These are phyloP conservation scores for Aspergillus latus DNA, from an alignment of 2,329 filamentous ascomycete species.

Conservation along the genomic window DNA sequence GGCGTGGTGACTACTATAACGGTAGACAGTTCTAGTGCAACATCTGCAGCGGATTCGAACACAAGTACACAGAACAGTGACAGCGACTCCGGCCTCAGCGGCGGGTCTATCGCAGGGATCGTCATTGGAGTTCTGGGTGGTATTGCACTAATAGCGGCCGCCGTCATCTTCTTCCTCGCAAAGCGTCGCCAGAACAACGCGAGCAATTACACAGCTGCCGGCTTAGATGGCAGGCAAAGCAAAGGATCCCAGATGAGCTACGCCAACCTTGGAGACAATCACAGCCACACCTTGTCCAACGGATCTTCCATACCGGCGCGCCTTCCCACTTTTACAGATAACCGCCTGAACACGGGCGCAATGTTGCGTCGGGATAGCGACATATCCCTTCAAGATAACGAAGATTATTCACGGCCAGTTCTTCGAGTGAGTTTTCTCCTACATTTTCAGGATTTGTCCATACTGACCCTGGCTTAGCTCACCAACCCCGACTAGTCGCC, in stretches of 20 bases:
- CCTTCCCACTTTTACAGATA: constrained; percentile 43
- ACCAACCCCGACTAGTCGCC: constrained; percentile 37
- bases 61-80: constrained; percentile 12
- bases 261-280: constrained; percentile 31
- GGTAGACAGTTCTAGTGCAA: constrained; percentile 18
- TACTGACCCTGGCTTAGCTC: constrained; percentile 28
- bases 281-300: constrained; percentile 26
- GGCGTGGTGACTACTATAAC: constrained; percentile 34
- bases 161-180: constrained; percentile 40
- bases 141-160: constrained; percentile 37
- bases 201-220: constrained; percentile 27
- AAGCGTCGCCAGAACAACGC: constrained; percentile 37
- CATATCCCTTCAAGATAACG: constrained; percentile 49
- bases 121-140: constrained; percentile 44
- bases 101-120: constrained; percentile 47
- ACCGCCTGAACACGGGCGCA: constrained; percentile 46
- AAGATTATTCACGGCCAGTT: constrained; percentile 50
- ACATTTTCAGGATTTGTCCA: background rate
- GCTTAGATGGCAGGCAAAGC: constrained; percentile 34
- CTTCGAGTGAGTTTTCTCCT: constrained; percentile 37
- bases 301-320: constrained; percentile 25
- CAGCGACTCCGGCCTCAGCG: constrained; percentile 32
- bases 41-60: constrained; percentile 19
- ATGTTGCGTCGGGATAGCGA: constrained; percentile 44
- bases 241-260: constrained; percentile 39